Percentiles rank a stretch among this genome's conserved stretches.
Evolutionary conservation across 2,329 filamentous ascomycete genomes (phyloP).

Genomic region (Aspergillus awamori): DNA sequence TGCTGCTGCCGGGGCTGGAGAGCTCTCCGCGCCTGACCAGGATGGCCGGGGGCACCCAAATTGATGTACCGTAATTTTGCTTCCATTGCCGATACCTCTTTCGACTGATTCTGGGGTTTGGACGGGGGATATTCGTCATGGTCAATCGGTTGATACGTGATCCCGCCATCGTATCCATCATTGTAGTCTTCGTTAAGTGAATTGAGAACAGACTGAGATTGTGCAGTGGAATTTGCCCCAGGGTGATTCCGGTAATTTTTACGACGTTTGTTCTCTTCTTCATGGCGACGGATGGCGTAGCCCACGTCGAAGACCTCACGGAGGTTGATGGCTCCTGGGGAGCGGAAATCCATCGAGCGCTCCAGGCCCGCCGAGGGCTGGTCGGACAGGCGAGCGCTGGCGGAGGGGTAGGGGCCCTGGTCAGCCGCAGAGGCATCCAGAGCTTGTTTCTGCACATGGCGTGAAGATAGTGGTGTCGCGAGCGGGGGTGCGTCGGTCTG

Average conservation of each 20-base stretch:
- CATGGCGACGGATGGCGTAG: constrained; percentile 96
- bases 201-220: constrained; percentile 65
- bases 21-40: constrained; percentile 62
- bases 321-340: constrained; percentile 89
- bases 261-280: constrained; percentile 89
- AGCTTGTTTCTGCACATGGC: constrained; percentile 54
- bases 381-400: constrained; percentile 59
- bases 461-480: constrained; percentile 63
- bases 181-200: constrained; percentile 66
- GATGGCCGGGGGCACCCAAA: constrained; percentile 63
- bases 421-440: constrained; percentile 55
- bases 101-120: constrained; percentile 64
- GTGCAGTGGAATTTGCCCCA: constrained; percentile 55
- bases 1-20: constrained; percentile 55
- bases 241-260: constrained; percentile 77
- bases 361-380: constrained; percentile 60
- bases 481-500: constrained; percentile 70
- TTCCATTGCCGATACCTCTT: constrained; percentile 75
- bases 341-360: constrained; percentile 86
- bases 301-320: constrained; percentile 97
- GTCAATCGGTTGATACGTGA: constrained; percentile 19
- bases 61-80: constrained; percentile 84
- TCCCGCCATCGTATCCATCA: constrained; percentile 55
- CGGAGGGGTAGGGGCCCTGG: constrained; percentile 46
- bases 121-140: constrained; percentile 50